Percentiles rank a stretch among this genome's conserved stretches.
phyloP scores from a whole-genome alignment of 2,329 filamentous ascomycete species.

The Cladosporium sp. region DNA sequence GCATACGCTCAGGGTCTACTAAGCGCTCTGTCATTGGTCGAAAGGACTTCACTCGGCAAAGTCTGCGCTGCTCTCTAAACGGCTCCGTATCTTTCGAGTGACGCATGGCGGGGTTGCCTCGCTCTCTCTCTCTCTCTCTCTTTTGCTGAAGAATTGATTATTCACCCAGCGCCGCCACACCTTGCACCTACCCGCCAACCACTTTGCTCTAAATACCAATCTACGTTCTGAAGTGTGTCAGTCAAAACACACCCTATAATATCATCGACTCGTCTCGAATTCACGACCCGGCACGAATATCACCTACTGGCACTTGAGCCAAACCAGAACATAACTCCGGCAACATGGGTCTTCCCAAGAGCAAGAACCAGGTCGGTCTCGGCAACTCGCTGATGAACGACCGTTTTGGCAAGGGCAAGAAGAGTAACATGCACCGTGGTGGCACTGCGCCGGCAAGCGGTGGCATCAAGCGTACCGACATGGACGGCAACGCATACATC shows the following conservation, averaged over 20 bases:
- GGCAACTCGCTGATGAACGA: slow-evolving; percentile 99
- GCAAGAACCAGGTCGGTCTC: slow-evolving; percentile 90
- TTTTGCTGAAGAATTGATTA: slow-evolving; percentile 14
- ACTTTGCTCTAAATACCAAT: neutral
- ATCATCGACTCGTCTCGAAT: neutral
- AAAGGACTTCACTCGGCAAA: neutral
- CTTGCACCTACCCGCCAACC: neutral
- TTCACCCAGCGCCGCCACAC: neutral
- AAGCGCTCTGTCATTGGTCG: neutral
- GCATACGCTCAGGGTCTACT: neutral
- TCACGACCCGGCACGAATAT: neutral
- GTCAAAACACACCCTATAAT: neutral
- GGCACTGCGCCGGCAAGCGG: slow-evolving; percentile 66
- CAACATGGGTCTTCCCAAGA: slow-evolving; percentile 78
- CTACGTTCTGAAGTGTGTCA: neutral
- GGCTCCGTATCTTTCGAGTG: slow-evolving; percentile 11
- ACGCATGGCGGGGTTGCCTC: slow-evolving; percentile 9
- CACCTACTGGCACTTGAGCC: slow-evolving; percentile 4
- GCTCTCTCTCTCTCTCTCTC: neutral
- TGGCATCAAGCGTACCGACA: slow-evolving; percentile 44
- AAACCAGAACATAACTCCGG: slow-evolving; percentile 19
- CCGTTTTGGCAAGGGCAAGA: slow-evolving; percentile 92
- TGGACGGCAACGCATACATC: slow-evolving; percentile 64
- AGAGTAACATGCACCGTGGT: slow-evolving; percentile 74
- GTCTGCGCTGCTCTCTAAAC: neutral